phyloP scores from a whole-genome alignment of 306 rosid species.

The Lagenaria siceraria region DNA sequence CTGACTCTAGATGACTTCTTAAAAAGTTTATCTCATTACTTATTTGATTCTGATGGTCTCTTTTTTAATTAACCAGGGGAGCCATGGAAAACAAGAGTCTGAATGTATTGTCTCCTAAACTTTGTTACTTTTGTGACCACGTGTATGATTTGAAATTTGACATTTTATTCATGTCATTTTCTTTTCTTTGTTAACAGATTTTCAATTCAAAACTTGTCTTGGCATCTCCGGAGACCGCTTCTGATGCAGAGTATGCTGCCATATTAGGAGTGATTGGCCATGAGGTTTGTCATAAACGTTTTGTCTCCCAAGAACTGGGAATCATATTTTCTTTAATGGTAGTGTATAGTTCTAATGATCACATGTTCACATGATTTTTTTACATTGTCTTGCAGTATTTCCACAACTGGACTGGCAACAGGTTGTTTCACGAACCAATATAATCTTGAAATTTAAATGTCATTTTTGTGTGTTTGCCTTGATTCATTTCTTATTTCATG shows the following conservation, averaged over 20 bases:
- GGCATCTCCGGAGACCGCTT: conserved; percentile 94
- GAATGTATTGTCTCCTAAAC: conserved; percentile 42
- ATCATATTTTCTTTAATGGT: conserved; percentile 8
- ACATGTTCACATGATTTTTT: conserved; percentile 9
- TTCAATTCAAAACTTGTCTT: conserved; percentile 89
- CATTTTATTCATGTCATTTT: background rate
- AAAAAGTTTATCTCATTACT: background rate
- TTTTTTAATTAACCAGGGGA: conserved; percentile 55
- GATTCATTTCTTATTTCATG: background rate
- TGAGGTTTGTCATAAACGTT: conserved; percentile 54
- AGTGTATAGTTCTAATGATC: background rate
- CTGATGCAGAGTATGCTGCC: conserved; percentile 89
- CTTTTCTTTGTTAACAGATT: conserved; percentile 30
- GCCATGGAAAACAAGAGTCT: conserved; percentile 99
- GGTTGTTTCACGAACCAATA: conserved; percentile 32
- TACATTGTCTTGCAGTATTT: conserved; percentile 65
- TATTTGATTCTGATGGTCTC: background rate
- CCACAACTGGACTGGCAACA: conserved; percentile 99
- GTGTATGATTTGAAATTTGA: background rate
- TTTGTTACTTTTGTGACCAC: conserved; percentile 9
- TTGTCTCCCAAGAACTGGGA: background rate
- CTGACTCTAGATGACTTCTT: background rate
- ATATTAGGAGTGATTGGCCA: conserved; percentile 97
- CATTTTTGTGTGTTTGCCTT: conserved; percentile 2
- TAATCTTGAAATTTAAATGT: background rate